A percentile compares a stretch with the other conserved stretches of the same genome.
These are phyloP conservation scores for Chaetomium olivaceum DNA, from an alignment of 2,329 filamentous ascomycete species.

Conservation along the genomic window DNA sequence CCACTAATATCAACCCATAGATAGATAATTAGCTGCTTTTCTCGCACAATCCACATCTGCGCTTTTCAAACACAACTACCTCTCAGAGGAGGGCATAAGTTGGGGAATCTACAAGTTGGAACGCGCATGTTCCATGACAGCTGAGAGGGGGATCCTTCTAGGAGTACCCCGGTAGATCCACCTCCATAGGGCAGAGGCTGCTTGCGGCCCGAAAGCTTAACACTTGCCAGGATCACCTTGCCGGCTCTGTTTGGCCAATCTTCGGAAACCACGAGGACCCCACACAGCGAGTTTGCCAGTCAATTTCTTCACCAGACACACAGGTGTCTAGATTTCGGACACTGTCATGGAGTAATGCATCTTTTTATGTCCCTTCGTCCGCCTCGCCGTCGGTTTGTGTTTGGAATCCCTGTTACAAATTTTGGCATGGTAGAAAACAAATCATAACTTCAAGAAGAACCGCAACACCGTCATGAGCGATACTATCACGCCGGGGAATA, in stretches of 20 bases:
- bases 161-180: neutral
- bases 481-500: neutral
- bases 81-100: neutral
- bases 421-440: no score
- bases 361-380: neutral
- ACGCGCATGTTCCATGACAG: neutral
- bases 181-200: neutral
- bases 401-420: no score
- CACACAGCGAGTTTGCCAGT: neutral
- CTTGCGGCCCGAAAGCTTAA: neutral
- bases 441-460: neutral
- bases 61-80: no score
- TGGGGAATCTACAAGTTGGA: neutral
- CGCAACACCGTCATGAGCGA: neutral
- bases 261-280: neutral
- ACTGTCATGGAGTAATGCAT: neutral
- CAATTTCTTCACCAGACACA: neutral
- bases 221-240: neutral
- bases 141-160: neutral
- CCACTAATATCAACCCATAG: neutral
- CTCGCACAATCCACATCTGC: no score
- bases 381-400: neutral
- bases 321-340: neutral
- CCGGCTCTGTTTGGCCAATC: neutral
- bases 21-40: no score